phyloP scores from a whole-genome alignment of 1,139 yeast genomes.

The Candida pseudocylindracea region DNA sequence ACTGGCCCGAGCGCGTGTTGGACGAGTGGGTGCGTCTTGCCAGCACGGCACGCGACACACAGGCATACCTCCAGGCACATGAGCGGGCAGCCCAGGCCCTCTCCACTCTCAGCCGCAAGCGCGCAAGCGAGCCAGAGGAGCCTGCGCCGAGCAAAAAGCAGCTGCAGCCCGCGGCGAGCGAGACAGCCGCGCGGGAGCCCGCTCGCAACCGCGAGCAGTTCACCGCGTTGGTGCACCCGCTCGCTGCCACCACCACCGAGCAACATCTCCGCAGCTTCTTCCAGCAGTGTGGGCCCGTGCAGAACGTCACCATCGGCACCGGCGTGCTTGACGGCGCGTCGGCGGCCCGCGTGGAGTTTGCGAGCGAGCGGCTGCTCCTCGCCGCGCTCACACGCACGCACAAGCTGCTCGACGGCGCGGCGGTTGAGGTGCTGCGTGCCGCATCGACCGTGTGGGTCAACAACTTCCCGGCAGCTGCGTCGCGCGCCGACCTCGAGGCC shows the following conservation, averaged over 20 bases:
- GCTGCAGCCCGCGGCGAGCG: too few relatives aligned
- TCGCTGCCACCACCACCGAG: slow-evolving; percentile 12
- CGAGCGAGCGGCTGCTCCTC: slow-evolving; percentile 21
- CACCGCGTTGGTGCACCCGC: slow-evolving; percentile 21
- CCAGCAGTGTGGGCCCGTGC: slow-evolving; percentile 2
- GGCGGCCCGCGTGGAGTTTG: slow-evolving; percentile 20
- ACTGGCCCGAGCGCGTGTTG: slow-evolving; percentile 26
- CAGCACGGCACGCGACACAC: slow-evolving; percentile 14
- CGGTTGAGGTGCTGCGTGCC: slow-evolving; percentile 20
- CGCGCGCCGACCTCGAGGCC: slow-evolving; percentile 14
- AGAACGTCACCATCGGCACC: too few relatives aligned
- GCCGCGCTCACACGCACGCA: slow-evolving; percentile 39
- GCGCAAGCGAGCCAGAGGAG: too few relatives aligned
- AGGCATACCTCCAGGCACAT: too few relatives aligned
- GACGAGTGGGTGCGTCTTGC: slow-evolving; percentile 23
- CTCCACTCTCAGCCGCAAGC: too few relatives aligned
- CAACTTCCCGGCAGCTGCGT: slow-evolving; percentile 43
- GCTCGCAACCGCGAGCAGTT: slow-evolving; percentile 9
- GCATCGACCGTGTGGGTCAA: slow-evolving; percentile 42
- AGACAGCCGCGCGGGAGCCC: slow-evolving; percentile 6
- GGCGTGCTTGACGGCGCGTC: too few relatives aligned
- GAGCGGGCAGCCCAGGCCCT: too few relatives aligned
- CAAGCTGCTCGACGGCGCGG: slow-evolving; percentile 19
- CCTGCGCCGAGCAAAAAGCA: too few relatives aligned
- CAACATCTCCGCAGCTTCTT: slow-evolving; percentile 19